Evolutionary conservation across 352 stramenopile genomes (phyloP), one percentile per base, ranked within the genome.

Genomic region (Plasmopara halstedii): DNA sequence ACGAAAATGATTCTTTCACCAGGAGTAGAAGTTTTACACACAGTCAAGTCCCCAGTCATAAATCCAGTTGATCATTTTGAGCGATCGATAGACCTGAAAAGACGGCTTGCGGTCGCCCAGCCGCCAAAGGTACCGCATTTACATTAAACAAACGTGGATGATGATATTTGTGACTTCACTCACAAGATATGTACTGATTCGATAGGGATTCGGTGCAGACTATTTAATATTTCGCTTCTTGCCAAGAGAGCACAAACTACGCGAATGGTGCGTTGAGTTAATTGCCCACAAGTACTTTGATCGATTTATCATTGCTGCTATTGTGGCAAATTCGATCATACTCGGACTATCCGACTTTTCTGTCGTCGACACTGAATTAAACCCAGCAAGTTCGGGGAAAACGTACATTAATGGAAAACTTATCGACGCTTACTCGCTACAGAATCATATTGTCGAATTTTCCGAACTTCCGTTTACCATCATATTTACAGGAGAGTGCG

Each of bases 251-350:
- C 59, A 85, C 33, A 48, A 40, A n/a, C 2, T 89, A 15, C 77
- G 81, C 6, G 55, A 49, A 29, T 36, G 59, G 17, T 86, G 73
- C 32, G 72, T 88, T 11, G 56, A 35, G 1, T 4, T 91, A 13
- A 63, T 70, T 3, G 66, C 59, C 0, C 78, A 82, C 14, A 64
- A 52, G 23, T 73, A 77, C 52, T 95, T 96, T 32, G 85, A 96
- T 42, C 58, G 59, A 3, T 62, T 97, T 26, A 94, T 96, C 42
- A 73, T 96, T 19, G 21, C 67, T n/a, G 69, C 84, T 14, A 95
- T 97, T 45, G 46, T 95, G 23, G 41, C 70, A 1, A 96, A 95
- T 52, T 93, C 85, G n/a, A 50, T 91, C 18, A 79, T 95, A 10
- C 71, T 96, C 25, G 87, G 81, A 0, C 33, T 93, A 2, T 88